A percentile compares a stretch with the other conserved stretches of the same genome.
Evolutionary conservation across 2,329 filamentous ascomycete genomes (phyloP).

Genomic region (Grosmannia penicillata): DNA sequence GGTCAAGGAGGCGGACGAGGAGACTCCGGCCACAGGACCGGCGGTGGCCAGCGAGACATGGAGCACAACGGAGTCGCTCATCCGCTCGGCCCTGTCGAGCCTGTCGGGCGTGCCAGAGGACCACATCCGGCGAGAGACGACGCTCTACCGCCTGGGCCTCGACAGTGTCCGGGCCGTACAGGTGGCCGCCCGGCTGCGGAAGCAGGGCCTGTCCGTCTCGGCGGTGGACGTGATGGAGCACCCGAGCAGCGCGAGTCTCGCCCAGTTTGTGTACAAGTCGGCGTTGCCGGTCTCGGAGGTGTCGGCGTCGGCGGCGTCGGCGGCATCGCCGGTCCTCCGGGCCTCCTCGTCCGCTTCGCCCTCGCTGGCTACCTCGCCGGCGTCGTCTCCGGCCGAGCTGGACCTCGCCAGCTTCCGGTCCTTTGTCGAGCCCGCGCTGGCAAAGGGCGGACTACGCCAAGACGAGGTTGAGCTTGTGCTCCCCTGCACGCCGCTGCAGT

Average conservation of each 20-base stretch:
- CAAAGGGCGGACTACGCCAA: constrained; percentile 1
- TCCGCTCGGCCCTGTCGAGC: constrained; percentile 41
- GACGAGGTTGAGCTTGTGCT: constrained; percentile 40
- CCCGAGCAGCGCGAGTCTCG: constrained; percentile 22
- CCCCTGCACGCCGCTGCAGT: constrained; percentile 69
- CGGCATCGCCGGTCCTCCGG: neutral
- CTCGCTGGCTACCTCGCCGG: neutral
- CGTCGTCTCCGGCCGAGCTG: constrained; percentile 11
- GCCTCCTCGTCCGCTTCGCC: constrained; percentile 1
- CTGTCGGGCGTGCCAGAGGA: constrained; percentile 37
- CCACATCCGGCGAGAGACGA: constrained; percentile 44
- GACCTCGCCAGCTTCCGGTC: constrained; percentile 24
- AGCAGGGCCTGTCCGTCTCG: constrained; percentile 39
- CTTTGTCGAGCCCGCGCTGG: constrained; percentile 16
- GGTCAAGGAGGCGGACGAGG: neutral
- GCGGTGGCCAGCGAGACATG: constrained; percentile 20
- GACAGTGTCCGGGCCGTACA: constrained; percentile 84
- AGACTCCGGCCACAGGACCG: neutral
- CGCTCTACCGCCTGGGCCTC: constrained; percentile 76
- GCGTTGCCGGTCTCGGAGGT: neutral
- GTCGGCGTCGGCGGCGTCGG: neutral
- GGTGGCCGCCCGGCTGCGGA: constrained; percentile 53
- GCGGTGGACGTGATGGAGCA: constrained; percentile 62
- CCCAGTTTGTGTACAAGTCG: neutral
- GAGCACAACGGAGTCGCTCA: constrained; percentile 31